Conservation (phyloP, 106 monocot genomes). For the Dioscorea alata region DNA sequence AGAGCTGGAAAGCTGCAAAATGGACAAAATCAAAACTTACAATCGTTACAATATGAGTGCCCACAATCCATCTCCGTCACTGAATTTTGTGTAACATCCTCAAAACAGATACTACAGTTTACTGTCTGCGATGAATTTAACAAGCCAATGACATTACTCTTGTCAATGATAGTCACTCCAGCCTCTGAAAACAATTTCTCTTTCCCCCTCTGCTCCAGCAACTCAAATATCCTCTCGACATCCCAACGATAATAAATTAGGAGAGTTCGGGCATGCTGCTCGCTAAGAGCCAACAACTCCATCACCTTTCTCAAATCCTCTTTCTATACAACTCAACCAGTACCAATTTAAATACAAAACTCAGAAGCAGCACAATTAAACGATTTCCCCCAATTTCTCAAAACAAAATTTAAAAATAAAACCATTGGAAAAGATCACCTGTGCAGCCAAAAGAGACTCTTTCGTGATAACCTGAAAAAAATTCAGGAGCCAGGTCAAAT, state of each 20-base stretch:
- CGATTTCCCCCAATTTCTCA: no score
- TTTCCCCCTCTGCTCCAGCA: constrained; percentile 72
- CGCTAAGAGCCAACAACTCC: constrained; percentile 66
- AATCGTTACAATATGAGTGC: constrained; percentile 70
- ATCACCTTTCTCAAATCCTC: constrained; percentile 75
- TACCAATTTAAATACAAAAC: no score
- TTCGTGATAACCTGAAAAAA: constrained; percentile 69
- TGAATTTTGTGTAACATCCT: constrained; percentile 33
- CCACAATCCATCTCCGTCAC: constrained; percentile 71
- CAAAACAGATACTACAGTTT: constrained; percentile 68
- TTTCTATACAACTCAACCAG: constrained; percentile 31
- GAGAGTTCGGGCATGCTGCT: constrained; percentile 85
- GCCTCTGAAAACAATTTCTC: constrained; percentile 68
- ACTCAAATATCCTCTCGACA: constrained; percentile 69
- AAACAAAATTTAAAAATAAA: no score
- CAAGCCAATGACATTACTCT: constrained; percentile 4
- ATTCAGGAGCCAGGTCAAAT: not conserved
- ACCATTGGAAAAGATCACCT: constrained; percentile 31
- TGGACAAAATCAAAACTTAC: constrained; percentile 26
- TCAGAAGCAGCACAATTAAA: no score
- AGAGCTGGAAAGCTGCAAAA: not conserved
- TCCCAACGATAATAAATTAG: constrained; percentile 89
- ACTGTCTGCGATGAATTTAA: constrained; percentile 9
- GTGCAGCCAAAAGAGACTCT: constrained; percentile 84
- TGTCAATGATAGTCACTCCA: constrained; percentile 40